Percentiles rank a stretch among this genome's conserved stretches.
phyloP scores from a whole-genome alignment of 805 yeast species.

The Soucietia sequanensis region DNA sequence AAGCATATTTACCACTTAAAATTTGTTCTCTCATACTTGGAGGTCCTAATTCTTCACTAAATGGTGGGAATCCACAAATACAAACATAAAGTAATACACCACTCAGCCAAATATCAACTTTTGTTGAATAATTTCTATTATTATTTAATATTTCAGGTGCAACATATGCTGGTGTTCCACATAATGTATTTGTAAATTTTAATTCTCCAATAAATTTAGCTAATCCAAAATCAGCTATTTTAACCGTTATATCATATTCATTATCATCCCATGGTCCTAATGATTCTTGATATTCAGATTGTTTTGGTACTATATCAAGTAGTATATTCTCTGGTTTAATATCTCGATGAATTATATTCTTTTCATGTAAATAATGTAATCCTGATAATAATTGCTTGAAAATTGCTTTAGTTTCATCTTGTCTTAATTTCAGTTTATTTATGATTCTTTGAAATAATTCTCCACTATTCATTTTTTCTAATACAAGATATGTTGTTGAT shows the following conservation, averaged over 20 bases:
- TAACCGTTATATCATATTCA: constrained; percentile 63
- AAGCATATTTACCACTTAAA: constrained; percentile 62
- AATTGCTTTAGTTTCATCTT: constrained; percentile 60
- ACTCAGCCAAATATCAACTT: constrained; percentile 80
- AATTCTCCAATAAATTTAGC: constrained; percentile 69
- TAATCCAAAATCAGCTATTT: constrained; percentile 81
- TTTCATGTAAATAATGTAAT: constrained; percentile 35
- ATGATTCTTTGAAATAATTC: constrained; percentile 74
- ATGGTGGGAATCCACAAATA: constrained; percentile 82
- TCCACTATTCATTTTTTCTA: constrained; percentile 74
- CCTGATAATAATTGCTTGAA: constrained; percentile 48
- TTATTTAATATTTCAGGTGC: constrained; percentile 74
- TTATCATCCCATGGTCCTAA: constrained; percentile 59
- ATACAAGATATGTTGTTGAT: constrained; percentile 57
- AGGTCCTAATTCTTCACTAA: constrained; percentile 78
- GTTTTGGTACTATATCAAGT: constrained; percentile 50
- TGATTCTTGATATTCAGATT: constrained; percentile 20
- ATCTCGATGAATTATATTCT: constrained; percentile 44
- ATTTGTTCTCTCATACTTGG: constrained; percentile 78
- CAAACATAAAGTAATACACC: constrained; percentile 79
- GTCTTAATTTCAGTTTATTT: constrained; percentile 57
- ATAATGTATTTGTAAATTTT: constrained; percentile 71
- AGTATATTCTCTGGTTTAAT: constrained; percentile 46
- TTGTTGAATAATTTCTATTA: constrained; percentile 59
- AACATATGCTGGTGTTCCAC: constrained; percentile 87